Base-by-base conservation (phyloP, 495 filamentous ascomycete species). In the Xylaria curta region DNA sequence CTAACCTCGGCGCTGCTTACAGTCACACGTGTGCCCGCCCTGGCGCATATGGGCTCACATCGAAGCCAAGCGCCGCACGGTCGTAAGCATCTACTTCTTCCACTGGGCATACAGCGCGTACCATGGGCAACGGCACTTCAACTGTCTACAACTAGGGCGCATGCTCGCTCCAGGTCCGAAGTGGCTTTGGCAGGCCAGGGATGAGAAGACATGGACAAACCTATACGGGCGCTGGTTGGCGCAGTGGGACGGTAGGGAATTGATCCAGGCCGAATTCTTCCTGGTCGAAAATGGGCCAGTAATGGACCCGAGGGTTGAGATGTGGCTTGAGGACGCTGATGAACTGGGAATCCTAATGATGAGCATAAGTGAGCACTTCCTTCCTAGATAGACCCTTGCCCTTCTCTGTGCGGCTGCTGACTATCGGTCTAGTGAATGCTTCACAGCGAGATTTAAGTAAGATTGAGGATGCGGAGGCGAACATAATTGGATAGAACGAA, bases 31-130 rank as follows among this genome's bases (percentile, higher is more conserved):
- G 51, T 54, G 75, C 15, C 81, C 82, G 15, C 69, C 75, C 7
- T 83, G 81, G 81, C 72, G 78, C 4, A 69, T 75, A 7, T 84
- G 82, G 81, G 69, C 81, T 19, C 73, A 83, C 51, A 76, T 84
- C 9, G 82, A 79, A 3, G 75, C 81, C 7, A 83, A 82, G 63
- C 76, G 82, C 6, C 79, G 82, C 54, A 79, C 81, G 49, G 40
- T 76, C 19, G 49, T 73, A 28, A 38, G 74, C 0, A 70, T 83
- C 1, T 84, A 80, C 60, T 76, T 83, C 9, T 70, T 84, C 40
- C 81, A 83, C 63, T 84, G 81, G 81, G 78, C 82, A 19, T 82
- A 82, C 66, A 78, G 78, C 19, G 80, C 79, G 9, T 76, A 79
- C 49, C 77, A 83, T 58, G 66, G 74, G 17, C 66, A 78, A 19